phyloP scores from a whole-genome alignment of 495 filamentous ascomycete species.

The Penicillium turbatum region DNA sequence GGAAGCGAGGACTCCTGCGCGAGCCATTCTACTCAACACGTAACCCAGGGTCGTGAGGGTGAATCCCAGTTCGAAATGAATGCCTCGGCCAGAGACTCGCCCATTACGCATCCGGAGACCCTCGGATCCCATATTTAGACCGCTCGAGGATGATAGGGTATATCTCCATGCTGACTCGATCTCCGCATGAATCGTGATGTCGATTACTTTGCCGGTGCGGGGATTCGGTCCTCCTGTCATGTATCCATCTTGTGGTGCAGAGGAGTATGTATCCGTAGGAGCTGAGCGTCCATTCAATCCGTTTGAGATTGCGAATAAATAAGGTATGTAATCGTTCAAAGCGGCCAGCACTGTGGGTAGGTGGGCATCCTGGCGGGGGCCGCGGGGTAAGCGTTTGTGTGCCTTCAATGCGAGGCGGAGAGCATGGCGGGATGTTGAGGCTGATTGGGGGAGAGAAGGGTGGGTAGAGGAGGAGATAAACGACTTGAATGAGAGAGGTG shows the following conservation, averaged over 20 bases:
- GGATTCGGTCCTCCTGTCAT: neutral
- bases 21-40: conserved; percentile 65
- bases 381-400: conserved; percentile 70
- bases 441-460: conserved; percentile 73
- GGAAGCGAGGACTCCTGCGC: conserved; percentile 48
- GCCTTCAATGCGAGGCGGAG: conserved; percentile 73
- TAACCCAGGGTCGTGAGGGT: conserved; percentile 71
- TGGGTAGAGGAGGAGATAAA: conserved; percentile 68
- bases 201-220: conserved; percentile 52
- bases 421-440: conserved; percentile 73
- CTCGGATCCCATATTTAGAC: neutral
- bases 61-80: conserved; percentile 82
- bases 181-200: conserved; percentile 57
- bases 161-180: conserved; percentile 76
- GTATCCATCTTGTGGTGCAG: neutral
- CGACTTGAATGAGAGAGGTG: conserved; percentile 69
- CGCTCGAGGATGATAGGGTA: conserved; percentile 55
- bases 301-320: conserved; percentile 67
- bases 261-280: conserved; percentile 6
- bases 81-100: conserved; percentile 62
- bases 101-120: conserved; percentile 22
- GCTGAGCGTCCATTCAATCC: conserved; percentile 52
- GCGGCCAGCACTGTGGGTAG: conserved; percentile 62
- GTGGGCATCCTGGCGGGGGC: conserved; percentile 55
- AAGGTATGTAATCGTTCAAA: conserved; percentile 72